Evolutionary conservation across 2,329 filamentous ascomycete genomes (phyloP).

Genomic region (Neospermospora avenae): DNA sequence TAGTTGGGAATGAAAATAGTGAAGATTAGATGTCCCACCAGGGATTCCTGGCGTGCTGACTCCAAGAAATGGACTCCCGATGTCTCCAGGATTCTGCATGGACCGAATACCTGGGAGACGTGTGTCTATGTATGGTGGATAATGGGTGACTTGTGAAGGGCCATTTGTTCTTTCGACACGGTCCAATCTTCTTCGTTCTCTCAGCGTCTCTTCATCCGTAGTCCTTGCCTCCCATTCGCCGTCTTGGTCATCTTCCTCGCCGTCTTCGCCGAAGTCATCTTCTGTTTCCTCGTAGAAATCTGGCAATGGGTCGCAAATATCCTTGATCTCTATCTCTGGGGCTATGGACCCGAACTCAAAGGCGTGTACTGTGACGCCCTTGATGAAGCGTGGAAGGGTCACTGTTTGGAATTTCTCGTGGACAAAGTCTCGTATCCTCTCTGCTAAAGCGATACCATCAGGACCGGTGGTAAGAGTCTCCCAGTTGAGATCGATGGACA

Average conservation of each 20-base stretch:
- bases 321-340: conserved; percentile 87
- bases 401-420: conserved; percentile 95
- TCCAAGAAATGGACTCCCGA: conserved; percentile 56
- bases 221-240: conserved; percentile 30
- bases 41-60: conserved; percentile 61
- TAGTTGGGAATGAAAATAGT: conserved; percentile 79
- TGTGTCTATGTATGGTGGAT: conserved; percentile 41
- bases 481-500: conserved; percentile 99
- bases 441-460: conserved; percentile 80
- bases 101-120: conserved; percentile 35
- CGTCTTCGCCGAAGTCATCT: conserved; percentile 58
- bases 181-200: conserved; percentile 37
- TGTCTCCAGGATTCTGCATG: conserved; percentile 38
- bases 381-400: conserved; percentile 89
- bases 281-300: conserved; percentile 91
- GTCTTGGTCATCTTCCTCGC: conserved; percentile 46
- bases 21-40: conserved; percentile 72
- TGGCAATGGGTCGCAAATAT: conserved; percentile 90
- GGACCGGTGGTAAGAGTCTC: conserved; percentile 84
- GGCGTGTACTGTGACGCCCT: conserved; percentile 88
- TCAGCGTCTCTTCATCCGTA: conserved; percentile 27
- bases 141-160: conserved; percentile 19
- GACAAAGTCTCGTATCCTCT: conserved; percentile 86
- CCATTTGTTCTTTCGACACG: conserved; percentile 36
- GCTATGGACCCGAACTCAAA: conserved; percentile 87